These are phyloP conservation scores for Microdochium nivale DNA, from an alignment of 2,329 filamentous ascomycete genomes.

Conservation along the genomic window DNA sequence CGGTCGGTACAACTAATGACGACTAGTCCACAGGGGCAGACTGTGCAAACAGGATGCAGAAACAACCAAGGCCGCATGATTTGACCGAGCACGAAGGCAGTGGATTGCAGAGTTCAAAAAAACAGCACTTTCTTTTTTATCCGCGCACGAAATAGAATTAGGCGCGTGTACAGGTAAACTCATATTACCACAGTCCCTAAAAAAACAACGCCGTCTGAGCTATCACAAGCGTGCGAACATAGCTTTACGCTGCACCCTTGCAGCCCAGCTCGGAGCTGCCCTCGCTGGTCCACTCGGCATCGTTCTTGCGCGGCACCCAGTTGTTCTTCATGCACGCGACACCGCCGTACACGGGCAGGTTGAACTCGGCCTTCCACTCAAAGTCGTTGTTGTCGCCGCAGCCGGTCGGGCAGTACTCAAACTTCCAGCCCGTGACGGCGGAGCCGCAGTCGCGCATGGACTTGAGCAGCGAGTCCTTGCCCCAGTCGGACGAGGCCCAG, in stretches of 20 bases:
- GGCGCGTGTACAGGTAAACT: no score
- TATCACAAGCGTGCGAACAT: no score
- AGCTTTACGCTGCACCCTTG: not conserved
- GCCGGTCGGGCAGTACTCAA: constrained; percentile 2
- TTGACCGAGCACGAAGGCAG: no score
- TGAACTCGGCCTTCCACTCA: constrained; percentile 4
- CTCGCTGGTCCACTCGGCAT: not conserved
- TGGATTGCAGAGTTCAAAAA: no score
- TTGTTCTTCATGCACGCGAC: constrained; percentile 4
- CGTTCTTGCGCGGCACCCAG: constrained; percentile 1
- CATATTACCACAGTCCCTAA: no score
- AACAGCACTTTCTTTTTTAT: no score
- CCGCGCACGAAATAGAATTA: no score
- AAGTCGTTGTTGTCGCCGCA: not conserved
- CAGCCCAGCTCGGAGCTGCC: not conserved
- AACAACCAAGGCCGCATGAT: no score
- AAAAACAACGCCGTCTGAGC: no score
- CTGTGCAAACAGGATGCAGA: no score
- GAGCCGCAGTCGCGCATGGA: constrained; percentile 1
- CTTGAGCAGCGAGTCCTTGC: constrained; percentile 7
- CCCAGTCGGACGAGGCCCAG: not conserved
- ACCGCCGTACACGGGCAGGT: constrained; percentile 1
- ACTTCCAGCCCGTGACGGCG: constrained; percentile 3
- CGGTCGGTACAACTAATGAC: no score
- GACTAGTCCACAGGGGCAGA: no score